Evolutionary conservation across 495 filamentous ascomycete species (phyloP).

Genomic region (Penicillium longicatenatum): DNA sequence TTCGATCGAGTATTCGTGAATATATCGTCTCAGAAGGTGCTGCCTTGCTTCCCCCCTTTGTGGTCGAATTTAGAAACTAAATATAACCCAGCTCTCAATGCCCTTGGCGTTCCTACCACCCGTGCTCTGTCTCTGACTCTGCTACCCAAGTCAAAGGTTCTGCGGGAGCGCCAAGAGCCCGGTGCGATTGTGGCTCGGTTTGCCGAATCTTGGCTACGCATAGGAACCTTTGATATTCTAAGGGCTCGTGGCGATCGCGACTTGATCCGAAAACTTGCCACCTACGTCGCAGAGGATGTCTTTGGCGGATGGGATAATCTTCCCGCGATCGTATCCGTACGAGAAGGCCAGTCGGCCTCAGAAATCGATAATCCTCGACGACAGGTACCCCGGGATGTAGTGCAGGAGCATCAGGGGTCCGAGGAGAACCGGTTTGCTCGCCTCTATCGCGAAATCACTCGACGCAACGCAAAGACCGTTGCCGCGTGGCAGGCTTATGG

Average conservation of each 20-base stretch:
- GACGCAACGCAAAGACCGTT: slow-evolving; percentile 84
- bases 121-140: slow-evolving; percentile 81
- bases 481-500: slow-evolving; percentile 96
- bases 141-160: slow-evolving; percentile 67
- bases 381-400: slow-evolving; percentile 53
- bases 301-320: slow-evolving; percentile 81
- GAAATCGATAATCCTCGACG: slow-evolving; percentile 43
- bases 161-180: slow-evolving; percentile 84
- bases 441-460: slow-evolving; percentile 84
- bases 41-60: not conserved
- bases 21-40: slow-evolving; percentile 82
- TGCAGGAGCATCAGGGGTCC: slow-evolving; percentile 63
- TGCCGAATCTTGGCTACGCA: slow-evolving; percentile 86
- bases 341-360: slow-evolving; percentile 38
- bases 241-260: slow-evolving; percentile 77
- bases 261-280: slow-evolving; percentile 70
- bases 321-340: slow-evolving; percentile 52
- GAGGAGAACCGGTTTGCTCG: slow-evolving; percentile 85
- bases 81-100: slow-evolving; percentile 59
- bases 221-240: slow-evolving; percentile 92
- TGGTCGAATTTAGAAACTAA: slow-evolving; percentile 8
- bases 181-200: slow-evolving; percentile 91
- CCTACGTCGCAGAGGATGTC: slow-evolving; percentile 83
- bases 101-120: slow-evolving; percentile 82
- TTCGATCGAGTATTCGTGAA: slow-evolving; percentile 89